Evolutionary conservation across 768 basidiomycete species (phyloP), one percentile per base, ranked within the genome.

Genomic region (Agaricus bisporus): DNA sequence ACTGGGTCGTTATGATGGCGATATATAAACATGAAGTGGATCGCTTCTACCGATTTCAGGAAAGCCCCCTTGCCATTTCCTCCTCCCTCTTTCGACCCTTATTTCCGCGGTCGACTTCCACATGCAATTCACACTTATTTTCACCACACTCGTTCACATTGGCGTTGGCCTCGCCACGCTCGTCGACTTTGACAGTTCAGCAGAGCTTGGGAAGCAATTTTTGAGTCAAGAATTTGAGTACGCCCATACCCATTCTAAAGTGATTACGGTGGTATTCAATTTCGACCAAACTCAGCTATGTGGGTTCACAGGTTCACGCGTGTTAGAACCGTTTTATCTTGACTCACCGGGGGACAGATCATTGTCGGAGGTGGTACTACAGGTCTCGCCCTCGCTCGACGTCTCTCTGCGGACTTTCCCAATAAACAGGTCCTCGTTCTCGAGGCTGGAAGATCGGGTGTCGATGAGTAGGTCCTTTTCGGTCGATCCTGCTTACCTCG

Each of bases 391-490:
- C 58, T 73, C 12, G 73, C 73, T 3, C 66, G 68, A 18, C 65
- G 71, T 5, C 66, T 75, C 6, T 65, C 72, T 0, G 72, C 72
- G 39, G 66, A 72, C 55, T 45, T 65, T 1, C 60, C 59, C 15
- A 65, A 32, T 32, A 32, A 59, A 15, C 66, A 64, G 2, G 71
- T 75, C 8, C 67, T 75, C 14, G 65, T 73, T 20, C 49, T 73
- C 9, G 73, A 74, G 54, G 76, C 78, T 1, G 79, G 79, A 22
- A 68, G 70, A 52, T 71, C 73, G 2, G 76, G 75, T 2, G 74
- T 76, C 43, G 68, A 63, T 10, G 70, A 72, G 74, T 73, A 54
- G 42, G 72, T 64, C 26, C 25, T 32, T 35, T 47, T 43, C 28
- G 28, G 7, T 49, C 45, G 18, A 22, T 28, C 38, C 42, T 45